Evolutionary conservation across 1,284 basidiomycete genomes (phyloP).

Genomic region (Cryptococcus neoformans): DNA sequence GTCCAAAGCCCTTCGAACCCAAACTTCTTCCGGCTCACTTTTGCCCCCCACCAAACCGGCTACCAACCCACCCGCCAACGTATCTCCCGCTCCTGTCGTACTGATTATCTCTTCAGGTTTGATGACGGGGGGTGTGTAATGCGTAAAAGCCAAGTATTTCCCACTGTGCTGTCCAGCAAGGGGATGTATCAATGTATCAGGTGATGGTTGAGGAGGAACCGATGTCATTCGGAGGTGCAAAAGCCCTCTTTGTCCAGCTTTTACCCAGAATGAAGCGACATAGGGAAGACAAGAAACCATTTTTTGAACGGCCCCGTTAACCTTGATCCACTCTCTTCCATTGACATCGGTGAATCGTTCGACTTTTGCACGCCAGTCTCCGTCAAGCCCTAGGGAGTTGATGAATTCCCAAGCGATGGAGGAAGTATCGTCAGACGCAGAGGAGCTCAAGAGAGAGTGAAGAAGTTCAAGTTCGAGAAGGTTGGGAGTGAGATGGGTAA

Average conservation of each 20-base stretch:
- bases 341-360: constrained; percentile 58
- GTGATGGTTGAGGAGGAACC: neutral
- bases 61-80: constrained; percentile 70
- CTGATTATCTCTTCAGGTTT: constrained; percentile 57
- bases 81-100: constrained; percentile 88
- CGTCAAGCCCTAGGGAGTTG: constrained; percentile 61
- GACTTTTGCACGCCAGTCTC: constrained; percentile 63
- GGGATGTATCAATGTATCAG: constrained; percentile 6
- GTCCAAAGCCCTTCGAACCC: constrained; percentile 29
- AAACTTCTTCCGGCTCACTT: constrained; percentile 16
- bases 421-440: neutral
- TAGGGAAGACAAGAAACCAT: constrained; percentile 74
- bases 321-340: constrained; percentile 60
- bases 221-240: constrained; percentile 34
- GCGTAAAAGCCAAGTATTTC: constrained; percentile 56
- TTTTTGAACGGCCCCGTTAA: constrained; percentile 70
- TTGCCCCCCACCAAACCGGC: constrained; percentile 30
- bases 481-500: constrained; percentile 76
- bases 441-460: constrained; percentile 50
- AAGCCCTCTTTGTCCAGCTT: constrained; percentile 63
- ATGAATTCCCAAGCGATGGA: constrained; percentile 45
- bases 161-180: constrained; percentile 11
- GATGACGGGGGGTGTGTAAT: constrained; percentile 62
- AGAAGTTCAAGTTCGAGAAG: constrained; percentile 68
- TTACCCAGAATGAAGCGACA: constrained; percentile 75